Evolutionary conservation across 306 rosid genomes (phyloP).

Genomic region (Lupinus albus): DNA sequence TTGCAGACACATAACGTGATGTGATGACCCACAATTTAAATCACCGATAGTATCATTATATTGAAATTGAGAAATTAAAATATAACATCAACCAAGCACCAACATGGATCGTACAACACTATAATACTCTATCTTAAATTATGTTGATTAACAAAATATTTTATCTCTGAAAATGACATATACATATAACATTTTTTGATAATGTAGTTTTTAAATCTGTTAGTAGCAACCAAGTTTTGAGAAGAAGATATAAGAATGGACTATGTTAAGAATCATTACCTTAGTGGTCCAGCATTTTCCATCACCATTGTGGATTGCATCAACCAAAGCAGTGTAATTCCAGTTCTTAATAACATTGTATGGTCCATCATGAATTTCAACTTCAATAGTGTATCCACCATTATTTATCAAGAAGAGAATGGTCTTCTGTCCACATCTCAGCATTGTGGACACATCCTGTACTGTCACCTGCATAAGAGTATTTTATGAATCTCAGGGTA

Average conservation of each 20-base stretch:
- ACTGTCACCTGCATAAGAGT: conserved; percentile 56
- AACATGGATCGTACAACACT: too few species aligned
- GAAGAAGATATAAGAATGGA: background rate
- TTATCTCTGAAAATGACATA: too few species aligned
- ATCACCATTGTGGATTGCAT: conserved; percentile 69
- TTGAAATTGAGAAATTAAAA: too few species aligned
- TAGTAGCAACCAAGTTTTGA: background rate
- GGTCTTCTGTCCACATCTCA: conserved; percentile 53
- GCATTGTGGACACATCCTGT: conserved; percentile 71
- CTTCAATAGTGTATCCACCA: conserved; percentile 75
- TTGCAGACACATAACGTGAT: too few species aligned
- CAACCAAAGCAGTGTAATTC: conserved; percentile 65
- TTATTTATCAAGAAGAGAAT: conserved; percentile 69
- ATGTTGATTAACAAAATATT: too few species aligned
- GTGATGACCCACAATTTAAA: too few species aligned
- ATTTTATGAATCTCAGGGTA: background rate
- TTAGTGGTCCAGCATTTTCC: conserved; percentile 84
- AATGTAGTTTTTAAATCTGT: background rate
- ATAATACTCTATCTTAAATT: too few species aligned
- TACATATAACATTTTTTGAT: too few species aligned
- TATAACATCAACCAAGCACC: too few species aligned
- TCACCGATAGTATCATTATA: too few species aligned
- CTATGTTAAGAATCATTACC: conserved; percentile 39
- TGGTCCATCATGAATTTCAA: conserved; percentile 75
- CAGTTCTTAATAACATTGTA: conserved; percentile 72